Evolutionary conservation across 2,329 filamentous ascomycete species (phyloP), one percentile per base, ranked within the genome.

Genomic region (Fusarium albosuccineum): DNA sequence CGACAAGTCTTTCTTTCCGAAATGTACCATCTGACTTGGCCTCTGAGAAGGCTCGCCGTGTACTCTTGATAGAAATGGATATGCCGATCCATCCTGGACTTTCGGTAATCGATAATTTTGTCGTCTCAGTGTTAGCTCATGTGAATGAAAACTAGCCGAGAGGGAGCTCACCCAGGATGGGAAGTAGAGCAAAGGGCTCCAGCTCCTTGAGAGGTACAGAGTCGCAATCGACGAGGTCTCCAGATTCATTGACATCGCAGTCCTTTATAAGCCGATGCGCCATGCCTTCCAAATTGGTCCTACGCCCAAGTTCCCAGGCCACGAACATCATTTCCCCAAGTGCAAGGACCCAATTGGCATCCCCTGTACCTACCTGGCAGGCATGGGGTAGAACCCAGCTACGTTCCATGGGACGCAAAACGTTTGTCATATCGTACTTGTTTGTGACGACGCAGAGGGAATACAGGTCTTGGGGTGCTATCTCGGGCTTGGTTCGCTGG

Each of bases 351-450:
- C 22, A 22, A 22, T 17, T 10, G 13, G 22, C 6, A 11, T 2
- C 2, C n/a, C 14, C 30, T 33, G 9, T 6, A 33, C 11, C n/a
- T 22, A 6, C 13, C 13, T 6, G 4, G 17, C 4, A 6, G 16
- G 14, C 22, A 17, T 55, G 22, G n/a, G n/a, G 9, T 4, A 33
- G 3, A 7, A 40, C 17, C 41, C 41, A 60, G 22, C 6, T 6
- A 17, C 4, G 13, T 34, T 37, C 29, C 42, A 60, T 41, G 10
- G 55, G 37, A 2, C 48, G 34, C 5, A 64, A 33, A 4, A 37
- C 27, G 8, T 42, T 48, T 4, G 45, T n/a, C 53, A 65, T 54
- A 27, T 55, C 46, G 27, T 64, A 63, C 46, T 66, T 66, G 53
- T 66, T 36, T 13, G 16, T 41, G 8, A 68, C 27, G 9, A 48